Conservation (phyloP, 2,329 filamentous ascomycete species). For the Capronia americana region DNA sequence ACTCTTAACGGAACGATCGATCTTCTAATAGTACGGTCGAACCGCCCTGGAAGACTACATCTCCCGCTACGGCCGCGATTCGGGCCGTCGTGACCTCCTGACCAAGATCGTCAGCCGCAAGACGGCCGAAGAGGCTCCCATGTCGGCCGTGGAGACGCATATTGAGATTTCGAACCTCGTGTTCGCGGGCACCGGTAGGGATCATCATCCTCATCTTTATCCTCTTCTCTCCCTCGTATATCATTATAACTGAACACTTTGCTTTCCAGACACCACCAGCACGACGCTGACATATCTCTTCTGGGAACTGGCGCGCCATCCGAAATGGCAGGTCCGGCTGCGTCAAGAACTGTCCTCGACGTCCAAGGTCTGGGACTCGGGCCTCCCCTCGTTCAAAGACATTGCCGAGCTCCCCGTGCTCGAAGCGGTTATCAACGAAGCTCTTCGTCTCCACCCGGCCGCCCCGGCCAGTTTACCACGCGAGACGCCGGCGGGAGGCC, state of each 20-base stretch:
- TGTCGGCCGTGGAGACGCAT: conserved; percentile 19
- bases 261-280: conserved; percentile 48
- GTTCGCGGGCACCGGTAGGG: conserved; percentile 30
- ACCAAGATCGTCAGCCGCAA: conserved; percentile 24
- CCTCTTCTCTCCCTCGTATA: not conserved
- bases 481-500: conserved; percentile 13
- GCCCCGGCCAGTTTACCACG: conserved; percentile 26
- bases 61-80: conserved; percentile 17
- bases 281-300: conserved; percentile 43
- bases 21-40: conserved; percentile 25
- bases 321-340: conserved; percentile 38
- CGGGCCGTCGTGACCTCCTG: conserved; percentile 28
- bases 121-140: conserved; percentile 1
- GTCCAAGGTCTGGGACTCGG: conserved; percentile 40
- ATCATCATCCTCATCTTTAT: not conserved
- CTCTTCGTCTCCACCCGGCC: conserved; percentile 60
- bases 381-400: conserved; percentile 22
- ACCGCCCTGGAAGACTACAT: conserved; percentile 22
- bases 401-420: conserved; percentile 59
- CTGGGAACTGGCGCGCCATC: conserved; percentile 38
- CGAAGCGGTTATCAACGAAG: conserved; percentile 65
- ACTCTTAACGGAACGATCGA: not conserved
- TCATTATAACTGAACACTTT: not conserved
- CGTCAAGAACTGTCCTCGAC: conserved; percentile 34
- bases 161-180: conserved; percentile 27